Percentiles rank a stretch among this genome's conserved stretches.
Evolutionary conservation across 331 rosid genomes (phyloP).

Genomic region (Arachis monticola): DNA sequence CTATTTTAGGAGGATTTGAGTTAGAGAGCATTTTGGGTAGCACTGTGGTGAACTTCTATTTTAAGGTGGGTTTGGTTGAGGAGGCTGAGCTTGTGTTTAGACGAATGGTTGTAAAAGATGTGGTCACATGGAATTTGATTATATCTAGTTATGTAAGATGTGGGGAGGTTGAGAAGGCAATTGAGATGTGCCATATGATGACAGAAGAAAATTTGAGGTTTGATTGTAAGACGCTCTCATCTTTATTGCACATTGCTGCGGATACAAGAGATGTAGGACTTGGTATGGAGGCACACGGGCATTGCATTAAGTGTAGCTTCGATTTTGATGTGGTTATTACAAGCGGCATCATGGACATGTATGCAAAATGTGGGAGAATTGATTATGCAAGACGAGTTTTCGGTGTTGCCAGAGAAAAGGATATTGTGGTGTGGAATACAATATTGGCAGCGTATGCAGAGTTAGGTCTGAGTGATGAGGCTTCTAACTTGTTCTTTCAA

Average conservation of each 20-base stretch:
- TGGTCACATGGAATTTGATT: conserved; percentile 80
- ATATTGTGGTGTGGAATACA: conserved; percentile 82
- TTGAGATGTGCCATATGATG: conserved; percentile 59
- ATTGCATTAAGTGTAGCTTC: conserved; percentile 69
- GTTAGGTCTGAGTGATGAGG: conserved; percentile 72
- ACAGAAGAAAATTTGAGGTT: conserved; percentile 57
- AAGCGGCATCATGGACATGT: conserved; percentile 70
- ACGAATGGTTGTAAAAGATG: conserved; percentile 62
- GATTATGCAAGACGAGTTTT: conserved; percentile 64
- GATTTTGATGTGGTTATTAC: conserved; percentile 65
- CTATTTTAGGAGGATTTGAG: conserved; percentile 58
- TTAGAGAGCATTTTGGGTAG: conserved; percentile 67
- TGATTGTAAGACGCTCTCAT: conserved; percentile 71
- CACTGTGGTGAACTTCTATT: conserved; percentile 71
- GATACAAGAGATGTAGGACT: conserved; percentile 54
- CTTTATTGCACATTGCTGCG: conserved; percentile 66
- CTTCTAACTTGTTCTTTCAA: conserved; percentile 69
- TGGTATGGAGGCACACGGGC: conserved; percentile 71
- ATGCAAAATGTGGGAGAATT: conserved; percentile 70
- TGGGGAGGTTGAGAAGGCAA: conserved; percentile 64
- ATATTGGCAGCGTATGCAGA: conserved; percentile 79
- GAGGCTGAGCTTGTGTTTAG: conserved; percentile 64
- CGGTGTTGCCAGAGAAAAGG: conserved; percentile 43
- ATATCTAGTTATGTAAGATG: conserved; percentile 63
- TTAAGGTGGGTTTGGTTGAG: conserved; percentile 75